Percentiles rank a stretch among this genome's conserved stretches.
Conservation (phyloP, 257 asterid species). For the Solanum pimpinellifolium region DNA sequence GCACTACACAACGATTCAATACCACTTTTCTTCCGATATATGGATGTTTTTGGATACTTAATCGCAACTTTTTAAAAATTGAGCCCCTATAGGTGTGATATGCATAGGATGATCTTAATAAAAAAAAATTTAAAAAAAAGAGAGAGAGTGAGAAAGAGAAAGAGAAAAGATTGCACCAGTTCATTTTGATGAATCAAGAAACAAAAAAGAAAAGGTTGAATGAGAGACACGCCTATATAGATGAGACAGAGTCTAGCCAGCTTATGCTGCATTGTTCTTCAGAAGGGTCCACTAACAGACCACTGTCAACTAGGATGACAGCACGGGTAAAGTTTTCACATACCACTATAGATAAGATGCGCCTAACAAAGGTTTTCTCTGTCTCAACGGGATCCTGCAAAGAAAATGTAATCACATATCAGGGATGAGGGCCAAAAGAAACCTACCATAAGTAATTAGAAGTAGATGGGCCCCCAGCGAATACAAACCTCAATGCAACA, state of each 20-base stretch:
- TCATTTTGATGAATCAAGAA: neutral
- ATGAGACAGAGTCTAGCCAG: neutral
- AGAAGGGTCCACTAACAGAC: neutral
- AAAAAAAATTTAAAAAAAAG: neutral
- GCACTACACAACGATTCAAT: neutral
- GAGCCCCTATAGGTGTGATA: neutral
- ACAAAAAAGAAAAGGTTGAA: neutral
- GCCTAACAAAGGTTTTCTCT: slow-evolving; percentile 65
- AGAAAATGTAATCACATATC: slow-evolving; percentile 11
- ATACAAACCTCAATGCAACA: slow-evolving; percentile 78
- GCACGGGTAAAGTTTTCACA: slow-evolving; percentile 7
- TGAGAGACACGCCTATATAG: neutral
- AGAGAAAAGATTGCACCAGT: neutral
- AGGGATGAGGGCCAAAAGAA: neutral
- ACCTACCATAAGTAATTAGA: neutral
- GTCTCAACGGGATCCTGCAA: slow-evolving; percentile 94
- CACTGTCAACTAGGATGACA: neutral
- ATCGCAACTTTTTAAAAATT: neutral
- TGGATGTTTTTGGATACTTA: neutral
- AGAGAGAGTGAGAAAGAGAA: neutral
- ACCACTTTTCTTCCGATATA: neutral
- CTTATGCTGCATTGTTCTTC: neutral
- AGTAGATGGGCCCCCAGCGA: neutral
- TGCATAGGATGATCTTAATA: neutral
- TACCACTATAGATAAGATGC: slow-evolving; percentile 93